A percentile compares a stretch with the other conserved stretches of the same genome.
Evolutionary conservation across 225 moss, liverwort and hornwort species (phyloP).

Genomic region (Anthoceros angustus): DNA sequence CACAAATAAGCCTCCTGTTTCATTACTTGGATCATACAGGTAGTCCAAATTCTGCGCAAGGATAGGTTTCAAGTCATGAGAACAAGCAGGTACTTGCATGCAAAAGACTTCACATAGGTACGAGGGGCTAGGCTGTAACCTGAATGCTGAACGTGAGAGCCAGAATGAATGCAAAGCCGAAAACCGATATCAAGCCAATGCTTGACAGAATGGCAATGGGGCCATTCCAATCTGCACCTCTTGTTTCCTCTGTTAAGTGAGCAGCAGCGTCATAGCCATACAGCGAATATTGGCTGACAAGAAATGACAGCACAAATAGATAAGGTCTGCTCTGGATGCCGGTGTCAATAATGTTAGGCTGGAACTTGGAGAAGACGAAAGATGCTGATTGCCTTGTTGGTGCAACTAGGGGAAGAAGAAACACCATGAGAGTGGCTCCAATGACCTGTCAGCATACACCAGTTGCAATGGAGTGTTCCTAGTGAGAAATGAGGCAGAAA

Average conservation of each 20-base stretch:
- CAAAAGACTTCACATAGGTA: neutral
- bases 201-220: constrained; percentile 82
- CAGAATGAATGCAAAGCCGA: constrained; percentile 68
- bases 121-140: constrained; percentile 16
- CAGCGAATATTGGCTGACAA: constrained; percentile 81
- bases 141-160: constrained; percentile 74
- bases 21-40: constrained; percentile 42
- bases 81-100: neutral
- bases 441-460: constrained; percentile 31
- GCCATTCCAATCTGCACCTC: constrained; percentile 59
- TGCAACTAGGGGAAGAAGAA: constrained; percentile 64
- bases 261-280: constrained; percentile 80
- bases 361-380: constrained; percentile 59
- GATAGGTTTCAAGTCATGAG: too few relatives aligned
- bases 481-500: neutral
- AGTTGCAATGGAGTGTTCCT: neutral
- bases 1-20: constrained; percentile 60
- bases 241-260: constrained; percentile 78
- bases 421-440: constrained; percentile 54
- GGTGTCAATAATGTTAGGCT: constrained; percentile 29
- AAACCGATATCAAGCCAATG: constrained; percentile 61
- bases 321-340: constrained; percentile 54
- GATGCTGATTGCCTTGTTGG: constrained; percentile 55
- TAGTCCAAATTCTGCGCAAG: constrained; percentile 43
- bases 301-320: constrained; percentile 52